Conservation (phyloP, 768 basidiomycete genomes). For the Coprinopsis sp. region DNA sequence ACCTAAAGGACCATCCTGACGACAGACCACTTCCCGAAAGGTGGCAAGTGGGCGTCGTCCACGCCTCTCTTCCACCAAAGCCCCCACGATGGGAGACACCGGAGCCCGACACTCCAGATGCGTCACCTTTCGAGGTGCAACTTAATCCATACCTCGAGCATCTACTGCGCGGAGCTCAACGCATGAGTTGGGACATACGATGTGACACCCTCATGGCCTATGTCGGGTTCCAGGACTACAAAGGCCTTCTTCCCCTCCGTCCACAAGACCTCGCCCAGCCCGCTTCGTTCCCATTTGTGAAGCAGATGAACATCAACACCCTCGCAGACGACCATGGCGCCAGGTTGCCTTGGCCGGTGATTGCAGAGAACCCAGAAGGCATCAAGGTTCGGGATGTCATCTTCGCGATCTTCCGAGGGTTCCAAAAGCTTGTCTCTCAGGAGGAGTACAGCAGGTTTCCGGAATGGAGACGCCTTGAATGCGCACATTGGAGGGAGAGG, state of each 20-base stretch:
- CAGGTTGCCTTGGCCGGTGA: conserved; percentile 53
- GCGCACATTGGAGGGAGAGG: conserved; percentile 27
- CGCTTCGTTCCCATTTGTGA: conserved; percentile 59
- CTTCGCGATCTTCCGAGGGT: conserved; percentile 39
- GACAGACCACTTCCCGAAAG: conserved; percentile 36
- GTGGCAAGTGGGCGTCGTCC: conserved; percentile 45
- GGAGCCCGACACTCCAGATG: conserved; percentile 30
- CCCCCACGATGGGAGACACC: conserved; percentile 44
- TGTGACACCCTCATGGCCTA: conserved; percentile 11
- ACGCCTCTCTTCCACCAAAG: conserved; percentile 46
- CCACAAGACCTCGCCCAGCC: conserved; percentile 46
- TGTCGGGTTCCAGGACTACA: not conserved
- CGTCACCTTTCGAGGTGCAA: conserved; percentile 46
- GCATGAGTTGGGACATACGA: conserved; percentile 48
- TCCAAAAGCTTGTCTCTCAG: conserved; percentile 31
- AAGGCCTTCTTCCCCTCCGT: conserved; percentile 26
- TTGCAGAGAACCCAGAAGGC: conserved; percentile 40
- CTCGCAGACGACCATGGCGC: conserved; percentile 49
- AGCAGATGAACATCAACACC: conserved; percentile 49
- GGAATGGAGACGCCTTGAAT: conserved; percentile 27
- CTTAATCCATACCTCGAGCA: conserved; percentile 57
- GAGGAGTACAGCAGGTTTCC: conserved; percentile 35
- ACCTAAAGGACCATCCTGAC: conserved; percentile 26
- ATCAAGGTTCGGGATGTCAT: conserved; percentile 51
- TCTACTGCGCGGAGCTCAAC: conserved; percentile 32